Percentiles rank a stretch among this genome's conserved stretches.
These are phyloP conservation scores for Cyberlindnera maritima DNA, from an alignment of 805 yeast genomes.

Conservation along the genomic window DNA sequence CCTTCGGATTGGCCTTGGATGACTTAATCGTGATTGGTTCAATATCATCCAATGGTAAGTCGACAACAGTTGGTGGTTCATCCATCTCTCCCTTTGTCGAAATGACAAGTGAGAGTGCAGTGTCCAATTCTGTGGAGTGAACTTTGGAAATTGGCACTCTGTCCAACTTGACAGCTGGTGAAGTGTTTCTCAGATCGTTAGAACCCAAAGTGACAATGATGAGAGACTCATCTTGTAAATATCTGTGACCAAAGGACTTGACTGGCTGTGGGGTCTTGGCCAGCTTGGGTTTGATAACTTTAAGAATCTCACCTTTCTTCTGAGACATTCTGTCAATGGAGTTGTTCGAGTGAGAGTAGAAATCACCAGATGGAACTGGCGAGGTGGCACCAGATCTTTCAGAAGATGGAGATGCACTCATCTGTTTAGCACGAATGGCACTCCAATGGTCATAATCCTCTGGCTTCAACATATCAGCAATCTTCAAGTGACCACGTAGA, in stretches of 20 bases:
- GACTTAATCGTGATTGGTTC: conserved; percentile 75
- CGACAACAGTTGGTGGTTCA: conserved; percentile 58
- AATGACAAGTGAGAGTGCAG: conserved; percentile 76
- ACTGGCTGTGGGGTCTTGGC: conserved; percentile 44
- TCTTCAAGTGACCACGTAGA: conserved; percentile 76
- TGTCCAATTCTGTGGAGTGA: conserved; percentile 81
- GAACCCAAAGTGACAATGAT: conserved; percentile 85
- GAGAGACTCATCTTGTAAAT: conserved; percentile 60
- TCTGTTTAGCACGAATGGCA: conserved; percentile 2
- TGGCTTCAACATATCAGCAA: conserved; percentile 63
- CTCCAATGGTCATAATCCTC: conserved; percentile 31
- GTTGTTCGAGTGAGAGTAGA: conserved; percentile 11
- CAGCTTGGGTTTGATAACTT: conserved; percentile 21
- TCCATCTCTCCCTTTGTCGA: conserved; percentile 29
- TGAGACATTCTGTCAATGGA: conserved; percentile 21
- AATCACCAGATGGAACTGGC: conserved; percentile 9
- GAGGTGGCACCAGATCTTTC: conserved; percentile 14
- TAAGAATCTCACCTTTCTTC: conserved; percentile 17
- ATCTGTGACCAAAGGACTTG: conserved; percentile 84
- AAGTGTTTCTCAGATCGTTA: conserved; percentile 64
- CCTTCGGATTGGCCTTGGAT: conserved; percentile 43
- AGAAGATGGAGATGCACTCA: conserved; percentile 6
- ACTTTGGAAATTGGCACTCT: conserved; percentile 73
- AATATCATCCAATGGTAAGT: conserved; percentile 78
- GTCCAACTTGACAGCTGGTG: conserved; percentile 63